Evolutionary conservation across 1,284 basidiomycete genomes (phyloP).

Genomic region (Xerocomus nothofagi): DNA sequence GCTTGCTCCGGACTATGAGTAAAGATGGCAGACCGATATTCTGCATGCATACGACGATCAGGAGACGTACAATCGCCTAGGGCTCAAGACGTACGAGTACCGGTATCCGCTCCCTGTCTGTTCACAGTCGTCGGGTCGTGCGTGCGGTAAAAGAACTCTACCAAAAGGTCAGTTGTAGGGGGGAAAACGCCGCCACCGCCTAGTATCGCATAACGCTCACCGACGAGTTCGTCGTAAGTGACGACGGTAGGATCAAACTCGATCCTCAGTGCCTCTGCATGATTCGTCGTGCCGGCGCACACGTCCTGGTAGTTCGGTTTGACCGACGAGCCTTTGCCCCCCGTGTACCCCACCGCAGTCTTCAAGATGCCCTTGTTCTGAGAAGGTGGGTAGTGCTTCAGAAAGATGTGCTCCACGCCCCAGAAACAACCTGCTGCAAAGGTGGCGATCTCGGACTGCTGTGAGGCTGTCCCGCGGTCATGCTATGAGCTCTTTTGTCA

Average conservation of each 20-base stretch:
- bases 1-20: conserved; percentile 77
- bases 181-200: too few species aligned
- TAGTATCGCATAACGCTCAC: conserved; percentile 42
- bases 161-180: too few species aligned
- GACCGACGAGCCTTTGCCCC: conserved; percentile 57
- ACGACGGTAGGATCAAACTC: conserved; percentile 83
- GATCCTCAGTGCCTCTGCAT: conserved; percentile 88
- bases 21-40: conserved; percentile 95
- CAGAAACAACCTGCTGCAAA: conserved; percentile 85
- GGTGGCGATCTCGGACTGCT: conserved; percentile 60
- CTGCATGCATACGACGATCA: conserved; percentile 38
- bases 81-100: conserved; percentile 59
- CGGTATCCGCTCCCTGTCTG: conserved; percentile 74
- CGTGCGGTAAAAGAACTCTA: conserved; percentile 93
- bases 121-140: conserved; percentile 91
- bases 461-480: conserved; percentile 13
- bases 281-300: conserved; percentile 79
- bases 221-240: conserved; percentile 80
- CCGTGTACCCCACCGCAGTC: conserved; percentile 81
- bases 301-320: conserved; percentile 76
- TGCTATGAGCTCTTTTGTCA: background rate
- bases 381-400: conserved; percentile 73
- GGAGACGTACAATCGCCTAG: background rate
- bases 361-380: conserved; percentile 68
- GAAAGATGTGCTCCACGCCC: conserved; percentile 87